phyloP scores from a whole-genome alignment of 495 filamentous ascomycete genomes.

The Penicillium arizonense region DNA sequence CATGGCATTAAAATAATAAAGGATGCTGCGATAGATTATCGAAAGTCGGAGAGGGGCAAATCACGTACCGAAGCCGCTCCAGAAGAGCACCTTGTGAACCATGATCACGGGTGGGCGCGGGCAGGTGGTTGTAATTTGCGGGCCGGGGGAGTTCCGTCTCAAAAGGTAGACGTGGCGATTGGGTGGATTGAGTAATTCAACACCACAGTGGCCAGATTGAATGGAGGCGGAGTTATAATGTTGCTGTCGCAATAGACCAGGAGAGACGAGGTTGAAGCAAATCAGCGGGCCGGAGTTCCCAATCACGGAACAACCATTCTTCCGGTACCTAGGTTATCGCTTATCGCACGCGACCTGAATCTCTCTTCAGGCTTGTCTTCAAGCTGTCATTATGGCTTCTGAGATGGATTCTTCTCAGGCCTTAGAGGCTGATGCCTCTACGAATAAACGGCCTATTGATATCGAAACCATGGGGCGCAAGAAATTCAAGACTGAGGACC shows the following conservation, averaged over 20 bases:
- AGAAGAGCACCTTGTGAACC: conserved; percentile 89
- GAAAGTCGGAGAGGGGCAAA: conserved; percentile 1
- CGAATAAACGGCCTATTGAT: conserved; percentile 30
- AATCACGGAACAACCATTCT: conserved; percentile 34
- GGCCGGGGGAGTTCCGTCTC: conserved; percentile 8
- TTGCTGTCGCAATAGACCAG: conserved; percentile 22
- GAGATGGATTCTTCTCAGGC: conserved; percentile 46
- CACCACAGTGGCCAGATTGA: conserved; percentile 16
- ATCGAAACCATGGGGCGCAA: conserved; percentile 48
- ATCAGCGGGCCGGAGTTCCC: conserved; percentile 42
- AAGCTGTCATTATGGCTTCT: conserved; percentile 6
- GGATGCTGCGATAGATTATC: neutral
- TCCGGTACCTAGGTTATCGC: conserved; percentile 24
- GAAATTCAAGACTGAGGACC: conserved; percentile 81
- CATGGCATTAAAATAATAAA: neutral
- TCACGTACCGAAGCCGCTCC: conserved; percentile 89
- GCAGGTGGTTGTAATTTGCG: conserved; percentile 13
- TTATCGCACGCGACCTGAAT: conserved; percentile 25
- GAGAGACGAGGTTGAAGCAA: conserved; percentile 38
- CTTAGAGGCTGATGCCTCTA: conserved; percentile 26
- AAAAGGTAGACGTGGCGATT: conserved; percentile 1
- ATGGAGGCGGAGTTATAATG: conserved; percentile 19
- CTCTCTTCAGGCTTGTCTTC: neutral
- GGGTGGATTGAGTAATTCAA: conserved; percentile 11
- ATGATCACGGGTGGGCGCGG: conserved; percentile 28